phyloP scores from a whole-genome alignment of 495 filamentous ascomycete genomes.

The Glarea lozoyensis region DNA sequence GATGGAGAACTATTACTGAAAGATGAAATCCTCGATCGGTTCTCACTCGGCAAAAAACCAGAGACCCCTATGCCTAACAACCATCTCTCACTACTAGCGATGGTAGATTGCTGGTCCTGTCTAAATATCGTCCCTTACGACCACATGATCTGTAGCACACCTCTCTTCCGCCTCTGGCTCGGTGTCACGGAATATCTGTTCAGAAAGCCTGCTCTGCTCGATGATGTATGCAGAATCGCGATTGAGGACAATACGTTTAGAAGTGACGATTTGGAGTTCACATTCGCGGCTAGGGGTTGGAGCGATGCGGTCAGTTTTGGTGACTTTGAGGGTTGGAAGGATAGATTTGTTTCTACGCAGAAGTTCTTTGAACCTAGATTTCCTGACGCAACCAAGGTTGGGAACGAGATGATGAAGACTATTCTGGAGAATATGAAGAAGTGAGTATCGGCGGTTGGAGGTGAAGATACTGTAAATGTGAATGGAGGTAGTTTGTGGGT shows the following conservation, averaged over 20 bases:
- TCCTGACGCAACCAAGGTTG: constrained; percentile 70
- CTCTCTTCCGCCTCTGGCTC: constrained; percentile 96
- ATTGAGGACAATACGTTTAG: constrained; percentile 83
- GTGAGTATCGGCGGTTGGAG: too few relatives aligned
- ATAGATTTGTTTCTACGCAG: constrained; percentile 83
- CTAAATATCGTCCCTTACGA: constrained; percentile 92
- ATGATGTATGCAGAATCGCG: constrained; percentile 78
- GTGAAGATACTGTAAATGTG: constrained; percentile 5
- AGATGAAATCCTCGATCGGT: constrained; percentile 80
- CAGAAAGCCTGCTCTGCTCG: constrained; percentile 70
- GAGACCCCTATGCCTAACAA: constrained; percentile 66
- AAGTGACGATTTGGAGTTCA: constrained; percentile 91
- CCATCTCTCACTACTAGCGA: constrained; percentile 88
- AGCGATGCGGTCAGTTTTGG: constrained; percentile 84
- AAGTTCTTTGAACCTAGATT: constrained; percentile 86
- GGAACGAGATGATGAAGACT: constrained; percentile 95
- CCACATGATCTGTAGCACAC: constrained; percentile 98
- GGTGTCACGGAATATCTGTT: constrained; percentile 97
- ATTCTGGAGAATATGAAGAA: constrained; percentile 73
- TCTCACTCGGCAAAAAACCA: constrained; percentile 62
- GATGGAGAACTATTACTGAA: constrained; percentile 60
- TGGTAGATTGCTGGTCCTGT: constrained; percentile 97
- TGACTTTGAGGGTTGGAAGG: constrained; percentile 81
- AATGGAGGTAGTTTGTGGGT: background rate
- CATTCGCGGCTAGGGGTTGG: constrained; percentile 92